Evolutionary conservation across 768 basidiomycete genomes (phyloP).

Genomic region (Panaeolus papilionaceus): DNA sequence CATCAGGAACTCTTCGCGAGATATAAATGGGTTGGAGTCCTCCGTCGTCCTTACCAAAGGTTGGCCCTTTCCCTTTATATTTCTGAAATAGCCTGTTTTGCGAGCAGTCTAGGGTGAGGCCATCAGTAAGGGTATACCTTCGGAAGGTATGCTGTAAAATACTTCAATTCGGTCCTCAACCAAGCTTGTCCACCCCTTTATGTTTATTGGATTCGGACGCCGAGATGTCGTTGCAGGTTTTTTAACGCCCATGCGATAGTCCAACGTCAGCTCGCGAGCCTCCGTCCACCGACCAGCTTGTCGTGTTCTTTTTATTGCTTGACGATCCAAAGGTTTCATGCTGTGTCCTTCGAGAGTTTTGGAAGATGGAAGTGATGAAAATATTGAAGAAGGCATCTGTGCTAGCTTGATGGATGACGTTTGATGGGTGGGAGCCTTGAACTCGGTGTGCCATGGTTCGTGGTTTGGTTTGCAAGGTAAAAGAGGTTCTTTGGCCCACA

Average conservation of each 20-base stretch:
- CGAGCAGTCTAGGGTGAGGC: constrained; percentile 57
- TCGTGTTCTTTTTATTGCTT: constrained; percentile 50
- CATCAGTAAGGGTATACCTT: neutral
- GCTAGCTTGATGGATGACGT: constrained; percentile 60
- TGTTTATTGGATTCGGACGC: constrained; percentile 59
- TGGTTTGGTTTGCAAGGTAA: constrained; percentile 63
- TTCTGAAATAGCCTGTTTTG: constrained; percentile 71
- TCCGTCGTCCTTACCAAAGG: constrained; percentile 45
- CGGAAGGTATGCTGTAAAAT: neutral
- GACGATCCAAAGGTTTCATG: constrained; percentile 42
- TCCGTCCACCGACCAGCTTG: constrained; percentile 60
- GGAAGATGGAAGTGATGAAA: constrained; percentile 34
- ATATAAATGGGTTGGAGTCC: constrained; percentile 63
- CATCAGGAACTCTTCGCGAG: constrained; percentile 82
- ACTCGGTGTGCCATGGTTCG: constrained; percentile 74
- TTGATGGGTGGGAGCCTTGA: constrained; percentile 63
- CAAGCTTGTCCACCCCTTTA: constrained; percentile 79
- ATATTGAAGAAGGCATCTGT: constrained; percentile 41
- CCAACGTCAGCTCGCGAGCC: constrained; percentile 77
- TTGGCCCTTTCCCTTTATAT: constrained; percentile 67
- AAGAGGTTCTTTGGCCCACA: constrained; percentile 57
- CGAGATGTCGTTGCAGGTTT: constrained; percentile 27
- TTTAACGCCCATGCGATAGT: constrained; percentile 72
- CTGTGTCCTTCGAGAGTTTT: constrained; percentile 48
- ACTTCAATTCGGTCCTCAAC: constrained; percentile 87